These are phyloP conservation scores for Chenopodium album DNA, from an alignment of 148 eudicot species.

Conservation along the genomic window DNA sequence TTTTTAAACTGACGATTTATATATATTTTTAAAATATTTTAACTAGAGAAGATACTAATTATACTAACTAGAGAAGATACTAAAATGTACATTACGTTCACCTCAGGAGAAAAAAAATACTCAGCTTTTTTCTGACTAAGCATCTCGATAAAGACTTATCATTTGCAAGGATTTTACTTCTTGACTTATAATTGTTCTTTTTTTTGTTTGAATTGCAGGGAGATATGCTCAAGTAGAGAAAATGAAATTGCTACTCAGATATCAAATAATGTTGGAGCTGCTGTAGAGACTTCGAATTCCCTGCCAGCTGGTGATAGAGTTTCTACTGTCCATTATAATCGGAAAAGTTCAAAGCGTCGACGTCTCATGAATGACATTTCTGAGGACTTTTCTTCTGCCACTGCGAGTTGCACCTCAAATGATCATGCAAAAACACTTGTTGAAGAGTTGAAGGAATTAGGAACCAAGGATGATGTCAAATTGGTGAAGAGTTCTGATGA, in stretches of 20 bases:
- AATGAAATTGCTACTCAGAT: conserved; percentile 75
- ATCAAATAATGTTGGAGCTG: conserved; percentile 77
- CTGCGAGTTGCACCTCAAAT: conserved; percentile 34
- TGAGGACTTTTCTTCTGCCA: conserved; percentile 36
- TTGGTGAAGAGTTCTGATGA: conserved; percentile 51
- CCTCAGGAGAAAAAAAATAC: too few species aligned
- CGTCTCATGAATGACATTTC: conserved; percentile 54
- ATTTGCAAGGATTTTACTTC: neutral
- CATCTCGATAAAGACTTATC: neutral
- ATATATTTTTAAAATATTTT: too few species aligned
- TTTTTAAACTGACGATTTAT: too few species aligned
- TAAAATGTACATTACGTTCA: neutral
- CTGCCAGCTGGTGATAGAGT: conserved; percentile 49
- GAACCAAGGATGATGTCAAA: conserved; percentile 34
- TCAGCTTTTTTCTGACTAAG: neutral
- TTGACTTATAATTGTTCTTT: neutral
- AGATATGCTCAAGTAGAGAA: conserved; percentile 69
- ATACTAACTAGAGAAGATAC: neutral
- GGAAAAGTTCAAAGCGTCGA: conserved; percentile 75
- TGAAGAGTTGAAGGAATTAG: conserved; percentile 44
- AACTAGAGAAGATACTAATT: too few species aligned
- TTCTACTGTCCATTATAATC: conserved; percentile 61
- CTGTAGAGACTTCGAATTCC: conserved; percentile 79
- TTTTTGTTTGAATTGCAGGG: conserved; percentile 48
- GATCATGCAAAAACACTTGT: conserved; percentile 28